Base-by-base conservation (phyloP, 768 basidiomycete genomes). In the Dacryopinax spathularia region DNA sequence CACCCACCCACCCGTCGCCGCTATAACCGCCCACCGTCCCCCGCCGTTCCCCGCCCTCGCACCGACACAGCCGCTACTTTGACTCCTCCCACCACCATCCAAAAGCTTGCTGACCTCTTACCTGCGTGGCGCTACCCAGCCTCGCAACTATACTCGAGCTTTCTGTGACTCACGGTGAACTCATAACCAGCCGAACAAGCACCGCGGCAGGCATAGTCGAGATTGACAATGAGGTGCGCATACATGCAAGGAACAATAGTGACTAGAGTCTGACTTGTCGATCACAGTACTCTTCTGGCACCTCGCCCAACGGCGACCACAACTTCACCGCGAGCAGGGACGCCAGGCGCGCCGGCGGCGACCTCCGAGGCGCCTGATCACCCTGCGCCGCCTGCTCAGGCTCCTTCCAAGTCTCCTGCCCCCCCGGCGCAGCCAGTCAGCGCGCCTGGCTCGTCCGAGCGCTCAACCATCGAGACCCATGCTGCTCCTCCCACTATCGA, bases 151-250 rank as follows among this genome's bases (percentile, higher is more conserved):
- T 18, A 13, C 25, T 5, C 3, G 5, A 27, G 9, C 48, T 56
- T 6, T 29, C 10, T 31, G n/a, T n/a, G n/a, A n/a, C n/a, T n/a
- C n/a, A n/a, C n/a, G n/a, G n/a, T n/a, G n/a, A n/a, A n/a, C n/a
- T n/a, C n/a, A n/a, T n/a, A 56, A 20, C 39, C 39, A 31, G 48
- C 10, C 29, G 48, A 29, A 10, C 48, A 10, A 56, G 13, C 48
- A 13, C 48, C 31, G 12, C 25, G 48, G 29, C 25, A 27, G 22
- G 16, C 39, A 41, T 18, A 41, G 25, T 31, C 48, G 25, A 7
- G 31, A 56, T 29, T 56, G 48, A 56, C 48, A 56, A 56, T 56
- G 48, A 56, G 48, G 48, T 56, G 48, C 48, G 48, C 48, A 56
- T 56, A 56, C 25, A 56, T 13, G 3, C 29, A 56, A 29, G 13